Conservation (phyloP, 345 rosid species). For the Salix suchowensis region DNA sequence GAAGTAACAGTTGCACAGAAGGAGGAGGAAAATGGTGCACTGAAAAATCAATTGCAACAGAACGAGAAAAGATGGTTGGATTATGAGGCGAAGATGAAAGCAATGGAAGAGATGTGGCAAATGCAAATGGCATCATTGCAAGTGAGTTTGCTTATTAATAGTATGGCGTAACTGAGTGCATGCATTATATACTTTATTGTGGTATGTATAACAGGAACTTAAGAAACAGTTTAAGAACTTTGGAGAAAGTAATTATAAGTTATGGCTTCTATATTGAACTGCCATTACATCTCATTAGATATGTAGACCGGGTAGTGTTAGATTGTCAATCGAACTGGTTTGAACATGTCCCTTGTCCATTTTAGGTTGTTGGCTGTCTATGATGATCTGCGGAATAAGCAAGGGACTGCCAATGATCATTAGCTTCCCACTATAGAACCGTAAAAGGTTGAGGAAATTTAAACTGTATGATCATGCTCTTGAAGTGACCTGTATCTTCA, state of each 20-base stretch:
- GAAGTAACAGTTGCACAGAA: slow-evolving; percentile 63
- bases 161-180: not conserved
- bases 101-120: slow-evolving; percentile 95
- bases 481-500: not conserved
- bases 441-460: not conserved
- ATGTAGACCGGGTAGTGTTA: not conserved
- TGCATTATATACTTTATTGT: not conserved
- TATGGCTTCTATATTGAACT: not conserved
- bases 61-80: slow-evolving; percentile 71
- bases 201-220: not conserved
- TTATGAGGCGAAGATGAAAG: slow-evolving; percentile 80
- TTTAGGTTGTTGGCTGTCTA: not conserved
- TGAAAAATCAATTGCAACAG: slow-evolving; percentile 68
- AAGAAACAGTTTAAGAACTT: not conserved
- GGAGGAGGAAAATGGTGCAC: slow-evolving; percentile 74
- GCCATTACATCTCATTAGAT: not conserved
- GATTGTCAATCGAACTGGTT: not conserved
- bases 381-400: not conserved
- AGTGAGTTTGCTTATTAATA: slow-evolving; percentile 35
- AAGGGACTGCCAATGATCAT: not conserved
- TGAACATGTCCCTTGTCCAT: not conserved
- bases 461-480: not conserved
- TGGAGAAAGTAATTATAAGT: not conserved
- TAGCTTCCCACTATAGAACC: not conserved
- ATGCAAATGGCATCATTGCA: slow-evolving; percentile 86